These are phyloP conservation scores for Rheum nobile DNA, from an alignment of 148 eudicot species.

Conservation along the genomic window DNA sequence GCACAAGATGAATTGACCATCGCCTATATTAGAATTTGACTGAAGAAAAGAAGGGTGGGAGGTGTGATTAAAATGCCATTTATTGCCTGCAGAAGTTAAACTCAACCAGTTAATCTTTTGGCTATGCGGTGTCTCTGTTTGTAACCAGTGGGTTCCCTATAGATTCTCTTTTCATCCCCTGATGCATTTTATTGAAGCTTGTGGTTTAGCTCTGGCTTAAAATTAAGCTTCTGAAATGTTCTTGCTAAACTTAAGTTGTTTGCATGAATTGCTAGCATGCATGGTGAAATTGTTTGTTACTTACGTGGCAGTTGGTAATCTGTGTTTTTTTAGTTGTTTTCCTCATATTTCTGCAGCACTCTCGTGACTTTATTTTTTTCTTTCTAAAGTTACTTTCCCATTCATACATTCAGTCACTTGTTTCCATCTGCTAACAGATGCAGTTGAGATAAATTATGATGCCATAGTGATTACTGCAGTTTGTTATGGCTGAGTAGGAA, in stretches of 20 bases:
- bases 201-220: no score
- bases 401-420: background rate
- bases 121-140: background rate
- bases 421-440: background rate
- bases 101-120: background rate
- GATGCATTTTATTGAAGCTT: no score
- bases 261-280: no score
- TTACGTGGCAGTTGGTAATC: background rate
- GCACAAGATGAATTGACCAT: background rate
- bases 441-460: background rate
- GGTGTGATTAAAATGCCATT: background rate
- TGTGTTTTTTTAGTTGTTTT: background rate
- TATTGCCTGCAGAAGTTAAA: background rate
- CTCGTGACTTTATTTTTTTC: background rate
- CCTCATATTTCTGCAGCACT: background rate
- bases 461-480: constrained; percentile 23
- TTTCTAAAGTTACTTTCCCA: background rate
- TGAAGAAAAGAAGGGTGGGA: background rate
- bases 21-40: background rate
- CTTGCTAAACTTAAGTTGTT: no score
- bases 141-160: no score
- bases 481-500: constrained; percentile 30
- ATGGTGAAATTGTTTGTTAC: background rate
- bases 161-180: no score
- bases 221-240: no score